Evolutionary conservation across 129 eudicot genomes (phyloP).

Genomic region (sunflower (Helianthus annuus)): HanXRQr2.0-SUNRISE NC_035438.2:96519605-96520104

Average conservation of each 20-base stretch:
- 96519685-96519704: slow-evolving; percentile 50
- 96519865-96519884: slow-evolving; percentile 47
- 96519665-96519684: slow-evolving; percentile 43
- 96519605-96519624: slow-evolving; percentile 35
- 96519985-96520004: neutral
- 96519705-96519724: slow-evolving; percentile 55
- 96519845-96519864: slow-evolving; percentile 57
- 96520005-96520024: neutral
- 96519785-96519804: neutral
- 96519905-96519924: slow-evolving; percentile 65
- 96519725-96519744: slow-evolving; percentile 48
- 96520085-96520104: slow-evolving; percentile 57
- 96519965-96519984: neutral
- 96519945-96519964: slow-evolving; percentile 62
- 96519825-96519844: neutral
- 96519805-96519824: neutral
- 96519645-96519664: slow-evolving; percentile 62
- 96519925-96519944: slow-evolving; percentile 76
- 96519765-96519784: slow-evolving; percentile 35
- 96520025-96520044: slow-evolving; percentile 49
- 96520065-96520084: slow-evolving; percentile 77
- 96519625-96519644: slow-evolving; percentile 71
- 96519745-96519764: slow-evolving; percentile 57
- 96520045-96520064: slow-evolving; percentile 63
- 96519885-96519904: slow-evolving; percentile 63